Base-by-base conservation (phyloP, 768 basidiomycete species). In the Udeniomyces megalosporus region DNA sequence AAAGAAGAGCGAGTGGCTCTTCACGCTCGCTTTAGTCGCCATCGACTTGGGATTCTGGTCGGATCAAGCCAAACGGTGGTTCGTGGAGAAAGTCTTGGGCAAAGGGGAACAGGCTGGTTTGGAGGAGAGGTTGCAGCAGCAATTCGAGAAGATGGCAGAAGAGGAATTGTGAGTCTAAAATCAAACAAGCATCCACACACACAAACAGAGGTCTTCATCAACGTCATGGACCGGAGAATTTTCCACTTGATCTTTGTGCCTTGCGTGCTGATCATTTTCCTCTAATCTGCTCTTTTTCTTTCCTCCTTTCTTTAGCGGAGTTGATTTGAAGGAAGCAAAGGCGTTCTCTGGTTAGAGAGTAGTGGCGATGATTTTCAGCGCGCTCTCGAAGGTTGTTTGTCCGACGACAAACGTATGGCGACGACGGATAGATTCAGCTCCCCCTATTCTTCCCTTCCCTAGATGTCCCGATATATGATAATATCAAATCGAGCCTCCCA, bases 81-180 rank as follows among this genome's bases (percentile, higher is more conserved):
- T 65, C 64, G 79, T 81, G 79, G 62, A 79, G 32, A 34, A 63
- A 14, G 48, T 66, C 44, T 62, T 65, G 47, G 71, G 72, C 24
- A 67, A 67, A 35, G 51, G 67, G 59, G 68, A 73, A n/a, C n/a
- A n/a, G 26, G 67, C 82, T 45, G 82, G 75, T 22, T 88, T 90
- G 68, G 89, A 93, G 72, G 86, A 88, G 65, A 82, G 86, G 71
- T 71, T 93, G 58, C 87, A 93, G 78, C 76, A 77, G 66, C 80
- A 81, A 31, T 82, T 89, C 57, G 67, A 66, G 77, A 76, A 69
- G 11, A 80, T 89, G 72, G 87, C 88, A n/a, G 84, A 81, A 70
- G 81, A 80, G 51, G 84, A 82, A 64, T 78, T 91, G 60, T 89
- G 89, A 2, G 77, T 91, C n/a, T n/a, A n/a, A n/a, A n/a, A n/a